These are phyloP conservation scores for Chloranthus sessilifolius DNA, from an alignment of 164 flowering plant species.

Conservation along the genomic window DNA sequence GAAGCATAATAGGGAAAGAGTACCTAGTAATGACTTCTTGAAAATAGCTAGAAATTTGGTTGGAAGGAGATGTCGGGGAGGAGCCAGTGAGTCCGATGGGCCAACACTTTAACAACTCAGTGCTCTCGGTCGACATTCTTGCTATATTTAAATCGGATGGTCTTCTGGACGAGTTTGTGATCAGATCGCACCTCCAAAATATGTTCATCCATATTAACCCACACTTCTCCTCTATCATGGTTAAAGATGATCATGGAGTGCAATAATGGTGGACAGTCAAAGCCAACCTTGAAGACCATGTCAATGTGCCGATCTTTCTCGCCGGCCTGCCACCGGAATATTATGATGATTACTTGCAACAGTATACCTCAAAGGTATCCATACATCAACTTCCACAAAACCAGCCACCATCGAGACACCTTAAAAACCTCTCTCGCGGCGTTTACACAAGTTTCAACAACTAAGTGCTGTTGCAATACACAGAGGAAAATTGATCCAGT, in stretches of 20 bases:
- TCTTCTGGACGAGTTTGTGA: conserved; percentile 33
- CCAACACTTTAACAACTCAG: conserved; percentile 45
- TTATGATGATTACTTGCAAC: conserved; percentile 29
- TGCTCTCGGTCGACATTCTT: conserved; percentile 30
- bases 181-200: conserved; percentile 22
- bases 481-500: too few relatives aligned
- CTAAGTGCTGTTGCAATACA: too few relatives aligned
- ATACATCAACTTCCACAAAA: conserved; percentile 30
- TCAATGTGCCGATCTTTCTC: conserved; percentile 34
- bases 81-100: conserved; percentile 55
- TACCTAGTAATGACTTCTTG: too few relatives aligned
- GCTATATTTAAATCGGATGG: conserved; percentile 33
- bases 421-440: too few relatives aligned
- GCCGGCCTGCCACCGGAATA: conserved; percentile 24
- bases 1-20: too few relatives aligned
- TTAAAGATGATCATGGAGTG: conserved; percentile 33
- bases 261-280: conserved; percentile 51
- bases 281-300: conserved; percentile 44
- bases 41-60: not conserved
- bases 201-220: conserved; percentile 52
- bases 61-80: conserved; percentile 14
- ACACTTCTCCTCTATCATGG: conserved; percentile 64
- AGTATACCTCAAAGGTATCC: conserved; percentile 36
- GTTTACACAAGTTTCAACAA: too few relatives aligned
- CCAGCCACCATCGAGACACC: too few relatives aligned